Evolutionary conservation across 192 early-diverging fungal genomes (phyloP).

Genomic region (Irineochytrium annulatum): DNA sequence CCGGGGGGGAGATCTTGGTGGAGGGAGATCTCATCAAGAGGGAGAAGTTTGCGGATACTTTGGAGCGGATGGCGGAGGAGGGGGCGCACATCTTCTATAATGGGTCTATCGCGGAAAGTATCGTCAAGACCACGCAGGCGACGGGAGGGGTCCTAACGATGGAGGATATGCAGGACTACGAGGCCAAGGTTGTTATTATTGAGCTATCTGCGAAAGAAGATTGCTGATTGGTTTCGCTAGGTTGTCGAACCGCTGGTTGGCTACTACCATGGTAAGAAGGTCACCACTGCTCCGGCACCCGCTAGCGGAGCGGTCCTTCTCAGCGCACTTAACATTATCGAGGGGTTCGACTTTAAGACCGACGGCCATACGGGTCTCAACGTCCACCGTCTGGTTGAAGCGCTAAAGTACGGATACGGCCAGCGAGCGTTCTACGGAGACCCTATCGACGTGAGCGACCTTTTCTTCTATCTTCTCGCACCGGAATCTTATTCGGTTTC

Average conservation of each 20-base stretch:
- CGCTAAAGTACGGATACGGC: constrained; percentile 83
- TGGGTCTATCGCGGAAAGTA: constrained; percentile 51
- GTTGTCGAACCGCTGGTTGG: constrained; percentile 41
- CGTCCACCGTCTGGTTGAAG: constrained; percentile 80
- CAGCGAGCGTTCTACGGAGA: constrained; percentile 79
- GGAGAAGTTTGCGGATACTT: constrained; percentile 20
- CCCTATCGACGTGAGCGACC: constrained; percentile 49
- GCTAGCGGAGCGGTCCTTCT: constrained; percentile 81
- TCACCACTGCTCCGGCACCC: constrained; percentile 68
- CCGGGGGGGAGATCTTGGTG: constrained; percentile 60
- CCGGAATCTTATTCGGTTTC: not conserved
- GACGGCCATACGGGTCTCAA: constrained; percentile 60
- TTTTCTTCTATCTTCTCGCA: not conserved
- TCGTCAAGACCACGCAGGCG: constrained; percentile 58
- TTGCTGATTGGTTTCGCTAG: no score
- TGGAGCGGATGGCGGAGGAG: constrained; percentile 35
- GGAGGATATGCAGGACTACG: constrained; percentile 70
- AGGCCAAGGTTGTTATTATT: constrained; percentile 55
- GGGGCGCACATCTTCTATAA: constrained; percentile 42
- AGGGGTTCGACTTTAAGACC: constrained; percentile 66
- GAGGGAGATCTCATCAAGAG: constrained; percentile 59
- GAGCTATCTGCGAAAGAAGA: no score
- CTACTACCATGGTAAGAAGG: constrained; percentile 74
- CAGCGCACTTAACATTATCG: constrained; percentile 81
- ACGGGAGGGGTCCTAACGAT: constrained; percentile 75